Percentiles rank a stretch among this genome's conserved stretches.
Evolutionary conservation across 2,329 filamentous ascomycete genomes (phyloP).

Genomic region (Penicillium vulpinum): DNA sequence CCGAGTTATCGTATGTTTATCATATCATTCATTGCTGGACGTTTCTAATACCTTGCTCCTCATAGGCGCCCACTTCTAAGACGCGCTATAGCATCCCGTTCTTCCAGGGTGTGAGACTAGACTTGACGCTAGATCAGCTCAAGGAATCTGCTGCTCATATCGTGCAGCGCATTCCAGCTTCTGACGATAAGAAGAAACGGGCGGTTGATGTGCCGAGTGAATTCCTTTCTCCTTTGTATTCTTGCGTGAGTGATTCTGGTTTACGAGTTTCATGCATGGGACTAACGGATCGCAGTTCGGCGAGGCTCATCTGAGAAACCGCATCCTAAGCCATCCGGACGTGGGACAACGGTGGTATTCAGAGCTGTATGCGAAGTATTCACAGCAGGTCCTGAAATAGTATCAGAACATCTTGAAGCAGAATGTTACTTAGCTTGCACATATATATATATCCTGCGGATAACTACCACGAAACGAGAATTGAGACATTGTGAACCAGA

Average conservation of each 20-base stretch:
- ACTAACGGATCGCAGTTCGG: constrained; percentile 30
- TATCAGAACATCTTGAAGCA: background rate
- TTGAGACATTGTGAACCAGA: background rate
- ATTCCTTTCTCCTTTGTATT: constrained; percentile 38
- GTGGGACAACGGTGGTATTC: constrained; percentile 40
- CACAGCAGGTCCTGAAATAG: constrained; percentile 23
- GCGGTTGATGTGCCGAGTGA: constrained; percentile 40
- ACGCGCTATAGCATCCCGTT: constrained; percentile 53
- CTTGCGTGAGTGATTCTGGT: constrained; percentile 29
- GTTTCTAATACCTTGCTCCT: constrained; percentile 20
- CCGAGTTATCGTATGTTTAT: constrained; percentile 34
- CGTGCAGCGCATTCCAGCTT: constrained; percentile 30
- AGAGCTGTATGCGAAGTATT: constrained; percentile 33
- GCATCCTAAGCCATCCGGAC: constrained; percentile 39
- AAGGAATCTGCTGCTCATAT: constrained; percentile 36
- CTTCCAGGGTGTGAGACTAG: constrained; percentile 55
- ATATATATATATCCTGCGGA: background rate
- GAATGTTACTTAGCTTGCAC: background rate
- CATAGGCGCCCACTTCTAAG: constrained; percentile 33
- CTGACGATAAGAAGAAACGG: constrained; percentile 33
- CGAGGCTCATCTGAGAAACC: constrained; percentile 39
- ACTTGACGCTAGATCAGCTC: constrained; percentile 51
- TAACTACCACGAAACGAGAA: background rate
- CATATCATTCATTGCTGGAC: no score
- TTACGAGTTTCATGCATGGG: rapidly evolving